Percentiles rank a stretch among this genome's conserved stretches.
Evolutionary conservation across 2,329 filamentous ascomycete genomes (phyloP).

Genomic region (Sporothrix dimorphospora): DNA sequence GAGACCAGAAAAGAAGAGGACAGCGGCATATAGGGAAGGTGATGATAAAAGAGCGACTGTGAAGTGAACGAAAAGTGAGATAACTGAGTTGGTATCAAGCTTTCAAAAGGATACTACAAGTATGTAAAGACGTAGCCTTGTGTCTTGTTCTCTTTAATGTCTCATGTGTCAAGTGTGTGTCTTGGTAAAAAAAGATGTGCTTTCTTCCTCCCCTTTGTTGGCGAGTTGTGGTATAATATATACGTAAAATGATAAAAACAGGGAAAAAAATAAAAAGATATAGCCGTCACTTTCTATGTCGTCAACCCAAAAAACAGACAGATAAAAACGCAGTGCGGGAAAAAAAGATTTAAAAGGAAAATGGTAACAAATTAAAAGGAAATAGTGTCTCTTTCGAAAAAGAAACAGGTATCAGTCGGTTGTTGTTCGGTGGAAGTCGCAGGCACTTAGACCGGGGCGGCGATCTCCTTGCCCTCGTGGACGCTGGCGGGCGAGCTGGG

Average conservation of each 20-base stretch:
- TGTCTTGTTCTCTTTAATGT: slow-evolving; percentile 16
- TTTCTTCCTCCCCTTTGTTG: slow-evolving; percentile 18
- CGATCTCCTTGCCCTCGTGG: slow-evolving; percentile 30
- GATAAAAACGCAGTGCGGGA: background rate
- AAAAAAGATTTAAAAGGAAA: background rate
- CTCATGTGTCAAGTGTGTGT: background rate
- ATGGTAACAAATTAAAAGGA: slow-evolving; percentile 15
- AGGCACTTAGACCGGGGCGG: slow-evolving; percentile 4
- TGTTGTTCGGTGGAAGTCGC: background rate
- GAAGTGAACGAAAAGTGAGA: slow-evolving; percentile 7
- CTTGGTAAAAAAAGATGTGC: slow-evolving; percentile 16
- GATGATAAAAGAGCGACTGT: background rate
- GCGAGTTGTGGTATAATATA: slow-evolving; percentile 28
- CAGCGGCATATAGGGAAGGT: background rate
- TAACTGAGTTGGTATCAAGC: background rate
- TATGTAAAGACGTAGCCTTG: background rate
- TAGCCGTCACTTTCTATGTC: slow-evolving; percentile 28
- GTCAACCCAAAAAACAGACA: slow-evolving; percentile 20
- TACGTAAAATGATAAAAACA: slow-evolving; percentile 17
- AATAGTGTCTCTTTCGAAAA: background rate
- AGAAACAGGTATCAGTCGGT: slow-evolving; percentile 17
- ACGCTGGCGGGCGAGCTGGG: slow-evolving; percentile 28
- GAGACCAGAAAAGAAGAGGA: background rate
- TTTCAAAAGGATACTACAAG: slow-evolving; percentile 7
- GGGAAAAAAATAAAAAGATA: slow-evolving; percentile 1